Evolutionary conservation across 192 early-diverging fungal genomes (phyloP).

Genomic region (Allomyces javanicus): DNA sequence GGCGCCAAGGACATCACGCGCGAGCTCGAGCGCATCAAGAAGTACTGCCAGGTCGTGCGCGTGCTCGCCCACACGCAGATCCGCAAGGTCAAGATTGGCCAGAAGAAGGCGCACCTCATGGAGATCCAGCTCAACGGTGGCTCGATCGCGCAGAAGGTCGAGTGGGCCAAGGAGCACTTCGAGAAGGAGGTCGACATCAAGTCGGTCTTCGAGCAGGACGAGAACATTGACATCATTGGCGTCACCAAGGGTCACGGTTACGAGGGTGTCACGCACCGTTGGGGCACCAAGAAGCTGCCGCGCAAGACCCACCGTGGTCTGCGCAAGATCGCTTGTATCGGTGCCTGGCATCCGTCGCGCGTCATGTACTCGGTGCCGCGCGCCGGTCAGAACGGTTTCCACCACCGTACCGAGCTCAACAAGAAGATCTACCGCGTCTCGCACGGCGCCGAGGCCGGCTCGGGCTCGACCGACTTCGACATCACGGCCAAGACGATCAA

Average conservation of each 20-base stretch:
- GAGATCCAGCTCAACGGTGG: slow-evolving; percentile 99
- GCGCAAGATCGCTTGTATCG: slow-evolving; percentile 99
- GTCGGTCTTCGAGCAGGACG: slow-evolving; percentile 93
- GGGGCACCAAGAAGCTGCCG: slow-evolving; percentile 99
- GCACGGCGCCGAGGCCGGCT: slow-evolving; percentile 58
- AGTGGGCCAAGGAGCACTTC: slow-evolving; percentile 92
- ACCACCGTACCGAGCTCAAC: slow-evolving; percentile 99
- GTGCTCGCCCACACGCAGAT: slow-evolving; percentile 97
- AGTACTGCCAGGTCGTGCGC: slow-evolving; percentile 96
- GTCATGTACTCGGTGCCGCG: slow-evolving; percentile 99
- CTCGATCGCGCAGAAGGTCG: slow-evolving; percentile 85
- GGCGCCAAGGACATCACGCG: slow-evolving; percentile 69
- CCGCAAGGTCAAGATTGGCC: slow-evolving; percentile 78
- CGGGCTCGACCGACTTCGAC: slow-evolving; percentile 91
- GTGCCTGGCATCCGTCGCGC: slow-evolving; percentile 89
- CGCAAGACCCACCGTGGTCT: slow-evolving; percentile 99
- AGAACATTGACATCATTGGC: slow-evolving; percentile 96
- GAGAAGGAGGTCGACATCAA: slow-evolving; percentile 81
- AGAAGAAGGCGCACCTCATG: slow-evolving; percentile 99
- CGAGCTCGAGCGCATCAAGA: slow-evolving; percentile 96
- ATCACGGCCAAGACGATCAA: slow-evolving; percentile 88
- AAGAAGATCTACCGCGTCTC: slow-evolving; percentile 99
- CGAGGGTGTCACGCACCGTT: slow-evolving; percentile 97
- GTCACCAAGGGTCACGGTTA: slow-evolving; percentile 99
- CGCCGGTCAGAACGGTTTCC: slow-evolving; percentile 99